These are phyloP conservation scores for Apodospora peruviana DNA, from an alignment of 495 filamentous ascomycete species.

Conservation along the genomic window DNA sequence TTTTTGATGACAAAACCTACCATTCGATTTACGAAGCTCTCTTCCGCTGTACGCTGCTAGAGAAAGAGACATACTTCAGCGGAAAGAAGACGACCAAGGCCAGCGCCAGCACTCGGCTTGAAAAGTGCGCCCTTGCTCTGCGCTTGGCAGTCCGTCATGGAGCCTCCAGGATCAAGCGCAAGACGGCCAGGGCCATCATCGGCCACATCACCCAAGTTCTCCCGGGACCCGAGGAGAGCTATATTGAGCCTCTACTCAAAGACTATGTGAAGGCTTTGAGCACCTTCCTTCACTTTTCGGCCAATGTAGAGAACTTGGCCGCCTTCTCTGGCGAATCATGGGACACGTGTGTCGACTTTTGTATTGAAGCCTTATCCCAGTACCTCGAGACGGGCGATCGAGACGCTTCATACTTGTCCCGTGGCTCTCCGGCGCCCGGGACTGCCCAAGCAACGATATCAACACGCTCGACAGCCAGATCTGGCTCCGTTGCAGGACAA, in stretches of 20 bases:
- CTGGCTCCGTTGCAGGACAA: conserved; percentile 16
- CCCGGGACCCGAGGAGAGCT: conserved; percentile 53
- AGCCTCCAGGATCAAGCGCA: conserved; percentile 60
- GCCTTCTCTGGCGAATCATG: conserved; percentile 52
- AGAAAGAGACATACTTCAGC: conserved; percentile 57
- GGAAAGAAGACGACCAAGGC: conserved; percentile 44
- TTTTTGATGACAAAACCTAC: conserved; percentile 64
- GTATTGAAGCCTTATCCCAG: conserved; percentile 45
- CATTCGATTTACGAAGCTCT: conserved; percentile 77
- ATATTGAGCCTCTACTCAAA: conserved; percentile 64
- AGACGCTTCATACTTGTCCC: conserved; percentile 21
- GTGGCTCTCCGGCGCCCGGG: conserved; percentile 39
- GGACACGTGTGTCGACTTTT: conserved; percentile 64
- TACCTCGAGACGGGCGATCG: conserved; percentile 35
- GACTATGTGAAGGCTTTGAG: conserved; percentile 75
- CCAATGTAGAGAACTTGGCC: conserved; percentile 72
- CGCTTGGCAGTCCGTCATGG: conserved; percentile 65
- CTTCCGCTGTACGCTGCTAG: conserved; percentile 61
- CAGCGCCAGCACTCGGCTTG: conserved; percentile 52
- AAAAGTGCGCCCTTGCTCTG: conserved; percentile 64
- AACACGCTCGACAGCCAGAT: conserved; percentile 22
- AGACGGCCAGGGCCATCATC: conserved; percentile 70
- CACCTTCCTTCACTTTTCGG: conserved; percentile 61
- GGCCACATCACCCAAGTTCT: conserved; percentile 78
- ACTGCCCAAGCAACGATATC: conserved; percentile 9